phyloP scores from a whole-genome alignment of 768 basidiomycete genomes.

The Suillus hirtellus region DNA sequence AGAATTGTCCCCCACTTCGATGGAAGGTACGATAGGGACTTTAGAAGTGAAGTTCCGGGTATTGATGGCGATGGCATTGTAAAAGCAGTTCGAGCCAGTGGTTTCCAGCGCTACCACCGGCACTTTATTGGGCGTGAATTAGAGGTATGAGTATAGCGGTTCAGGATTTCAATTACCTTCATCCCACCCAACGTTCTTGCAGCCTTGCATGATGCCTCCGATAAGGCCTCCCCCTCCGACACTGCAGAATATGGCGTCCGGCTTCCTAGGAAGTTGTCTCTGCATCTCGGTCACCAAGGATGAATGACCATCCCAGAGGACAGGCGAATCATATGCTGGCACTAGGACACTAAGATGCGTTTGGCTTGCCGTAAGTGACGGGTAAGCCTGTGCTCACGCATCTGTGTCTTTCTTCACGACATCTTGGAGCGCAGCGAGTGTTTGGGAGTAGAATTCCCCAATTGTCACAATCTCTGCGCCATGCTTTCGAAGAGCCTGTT shows the following conservation, averaged over 20 bases:
- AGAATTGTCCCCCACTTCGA: constrained; percentile 23
- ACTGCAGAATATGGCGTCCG: constrained; percentile 75
- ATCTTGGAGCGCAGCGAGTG: constrained; percentile 50
- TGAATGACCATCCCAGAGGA: constrained; percentile 76
- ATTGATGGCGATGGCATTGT: constrained; percentile 67
- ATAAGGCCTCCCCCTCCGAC: constrained; percentile 76
- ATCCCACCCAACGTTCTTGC: constrained; percentile 63
- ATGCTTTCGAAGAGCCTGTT: constrained; percentile 51
- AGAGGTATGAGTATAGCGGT: neutral
- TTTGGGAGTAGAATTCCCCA: constrained; percentile 60
- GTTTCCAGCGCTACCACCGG: constrained; percentile 71
- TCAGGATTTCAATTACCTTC: constrained; percentile 46
- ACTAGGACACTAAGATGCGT: constrained; percentile 53
- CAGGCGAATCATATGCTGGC: constrained; percentile 69
- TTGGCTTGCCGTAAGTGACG: neutral
- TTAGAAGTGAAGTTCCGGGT: constrained; percentile 32
- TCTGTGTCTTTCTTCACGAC: constrained; percentile 45
- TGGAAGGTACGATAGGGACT: constrained; percentile 31
- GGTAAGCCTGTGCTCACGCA: constrained; percentile 46
- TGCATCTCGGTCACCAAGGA: constrained; percentile 69
- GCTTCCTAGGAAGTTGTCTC: constrained; percentile 51
- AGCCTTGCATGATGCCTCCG: constrained; percentile 72
- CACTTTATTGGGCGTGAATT: constrained; percentile 39
- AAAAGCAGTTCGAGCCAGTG: constrained; percentile 72
- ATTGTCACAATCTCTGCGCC: constrained; percentile 58